phyloP scores from a whole-genome alignment of 805 yeast genomes.

The Saccharomycopsis sp. region DNA sequence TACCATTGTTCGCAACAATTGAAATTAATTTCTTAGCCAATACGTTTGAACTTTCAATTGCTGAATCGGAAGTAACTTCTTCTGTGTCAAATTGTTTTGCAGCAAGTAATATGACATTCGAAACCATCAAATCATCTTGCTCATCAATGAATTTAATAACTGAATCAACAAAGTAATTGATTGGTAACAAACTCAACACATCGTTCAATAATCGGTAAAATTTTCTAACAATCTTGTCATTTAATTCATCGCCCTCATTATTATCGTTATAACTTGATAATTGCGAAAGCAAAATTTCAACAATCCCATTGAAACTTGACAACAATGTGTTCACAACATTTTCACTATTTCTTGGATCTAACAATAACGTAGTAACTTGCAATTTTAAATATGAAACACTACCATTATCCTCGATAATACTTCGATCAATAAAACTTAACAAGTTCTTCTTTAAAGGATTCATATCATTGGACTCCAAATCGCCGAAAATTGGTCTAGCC shows the following conservation, averaged over 20 bases:
- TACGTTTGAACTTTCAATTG: conserved; percentile 33
- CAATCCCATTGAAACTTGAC: conserved; percentile 25
- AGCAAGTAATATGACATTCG: conserved; percentile 54
- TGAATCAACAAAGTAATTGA: conserved; percentile 61
- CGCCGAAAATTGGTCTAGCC: conserved; percentile 55
- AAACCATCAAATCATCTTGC: conserved; percentile 34
- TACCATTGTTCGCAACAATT: conserved; percentile 25
- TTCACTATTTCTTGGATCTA: conserved; percentile 31
- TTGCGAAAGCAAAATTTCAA: conserved; percentile 23
- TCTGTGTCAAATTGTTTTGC: conserved; percentile 67
- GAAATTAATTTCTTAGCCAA: conserved; percentile 49
- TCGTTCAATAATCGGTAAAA: conserved; percentile 54
- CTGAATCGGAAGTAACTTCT: conserved; percentile 39
- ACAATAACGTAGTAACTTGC: conserved; percentile 44
- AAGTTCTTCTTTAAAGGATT: conserved; percentile 43
- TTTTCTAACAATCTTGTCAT: conserved; percentile 30
- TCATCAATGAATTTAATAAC: conserved; percentile 38
- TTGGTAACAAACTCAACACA: conserved; percentile 65
- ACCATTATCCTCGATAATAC: conserved; percentile 35
- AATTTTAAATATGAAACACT: conserved; percentile 39
- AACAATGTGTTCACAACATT: conserved; percentile 22
- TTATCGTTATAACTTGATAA: neutral
- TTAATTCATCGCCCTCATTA: conserved; percentile 2
- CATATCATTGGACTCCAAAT: conserved; percentile 43
- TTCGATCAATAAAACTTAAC: conserved; percentile 48